Percentiles rank a stretch among this genome's conserved stretches.
Evolutionary conservation across 2,329 filamentous ascomycete species (phyloP).

Genomic region (Blastomyces gilchristii): DNA sequence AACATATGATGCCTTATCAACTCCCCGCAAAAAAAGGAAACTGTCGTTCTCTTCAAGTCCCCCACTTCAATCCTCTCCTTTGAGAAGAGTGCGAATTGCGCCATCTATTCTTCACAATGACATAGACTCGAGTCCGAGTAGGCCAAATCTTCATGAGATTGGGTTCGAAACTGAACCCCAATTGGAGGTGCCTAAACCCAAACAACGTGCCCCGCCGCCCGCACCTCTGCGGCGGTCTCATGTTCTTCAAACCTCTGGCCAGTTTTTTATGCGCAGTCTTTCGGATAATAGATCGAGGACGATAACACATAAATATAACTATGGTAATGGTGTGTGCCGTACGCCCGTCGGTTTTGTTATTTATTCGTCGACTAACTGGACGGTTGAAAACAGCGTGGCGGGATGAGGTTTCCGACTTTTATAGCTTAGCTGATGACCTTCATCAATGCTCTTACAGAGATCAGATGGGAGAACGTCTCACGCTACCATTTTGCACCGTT

Average conservation of each 20-base stretch:
- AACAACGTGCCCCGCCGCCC: constrained; percentile 13
- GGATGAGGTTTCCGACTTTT: constrained; percentile 50
- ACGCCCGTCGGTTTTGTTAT: background rate
- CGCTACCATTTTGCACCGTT: constrained; percentile 56
- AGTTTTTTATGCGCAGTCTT: constrained; percentile 32
- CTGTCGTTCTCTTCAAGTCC: constrained; percentile 38
- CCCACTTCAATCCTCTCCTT: constrained; percentile 41
- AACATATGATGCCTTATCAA: constrained; percentile 25
- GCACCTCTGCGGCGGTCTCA: constrained; percentile 29
- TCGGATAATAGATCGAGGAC: constrained; percentile 23
- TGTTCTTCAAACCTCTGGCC: constrained; percentile 29
- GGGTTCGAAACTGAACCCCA: constrained; percentile 15
- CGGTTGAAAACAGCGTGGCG: constrained; percentile 40
- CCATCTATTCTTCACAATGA: constrained; percentile 25
- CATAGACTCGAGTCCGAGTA: constrained; percentile 6
- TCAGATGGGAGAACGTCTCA: constrained; percentile 22
- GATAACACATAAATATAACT: constrained; percentile 28
- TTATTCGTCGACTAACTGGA: constrained; percentile 8
- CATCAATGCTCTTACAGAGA: constrained; percentile 39
- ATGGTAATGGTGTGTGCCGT: constrained; percentile 30
- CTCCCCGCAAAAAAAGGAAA: constrained; percentile 38
- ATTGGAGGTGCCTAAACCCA: constrained; percentile 15
- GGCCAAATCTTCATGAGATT: constrained; percentile 21
- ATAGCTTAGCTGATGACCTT: constrained; percentile 46
- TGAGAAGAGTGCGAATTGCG: constrained; percentile 33